Base-by-base conservation (phyloP, 164 flowering plant species). In the Annona cherimola region DNA sequence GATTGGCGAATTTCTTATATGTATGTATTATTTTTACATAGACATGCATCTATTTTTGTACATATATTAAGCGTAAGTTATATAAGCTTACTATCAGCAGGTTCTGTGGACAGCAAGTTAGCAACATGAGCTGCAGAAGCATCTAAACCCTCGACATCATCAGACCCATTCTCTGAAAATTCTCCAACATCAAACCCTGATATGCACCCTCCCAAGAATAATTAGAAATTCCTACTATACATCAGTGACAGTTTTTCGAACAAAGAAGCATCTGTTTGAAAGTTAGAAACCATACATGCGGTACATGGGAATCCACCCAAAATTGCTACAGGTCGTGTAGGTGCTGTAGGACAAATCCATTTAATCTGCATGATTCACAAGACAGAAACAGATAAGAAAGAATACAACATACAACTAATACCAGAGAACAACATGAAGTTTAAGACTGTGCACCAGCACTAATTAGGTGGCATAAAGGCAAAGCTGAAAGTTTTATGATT, bases 61-160 rank as follows among this genome's bases (percentile, higher is more conserved):
- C 64, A 61, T 26, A 40, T 19, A 61, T 0, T 26, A 26, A 26
- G 35, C 35, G 35, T 26, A 26, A 26, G 35, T 26, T 26, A 64
- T 7, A 60, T 66, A 44, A 66, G 74, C 82, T 14, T 89, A 96
- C 99, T 87, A 76, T 87, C 95, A 74, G 91, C 76, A 54, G 99
- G 99, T 79, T 96, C 99, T 2, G 97, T 84, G 20, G 98, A 93
- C 79, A 96, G 80, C 76, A 96, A 76, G 72, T 90, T 96, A 71
- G 97, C 97, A 78, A 96, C 82, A 80, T 96, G 98, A 61, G 98
- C 88, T 63, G 96, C 99, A 65, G 99, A 86, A 77, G 92, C 90
- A 88, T 96, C 99, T 80, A 96, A 84, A 64, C 97, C 97, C 75
- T 93, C 97, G 74, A 80, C 68, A 75, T 96, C 99, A 83, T 90